Base-by-base conservation (phyloP, 176 grass and related monocot genomes). In the Bromus sterilis region DNA sequence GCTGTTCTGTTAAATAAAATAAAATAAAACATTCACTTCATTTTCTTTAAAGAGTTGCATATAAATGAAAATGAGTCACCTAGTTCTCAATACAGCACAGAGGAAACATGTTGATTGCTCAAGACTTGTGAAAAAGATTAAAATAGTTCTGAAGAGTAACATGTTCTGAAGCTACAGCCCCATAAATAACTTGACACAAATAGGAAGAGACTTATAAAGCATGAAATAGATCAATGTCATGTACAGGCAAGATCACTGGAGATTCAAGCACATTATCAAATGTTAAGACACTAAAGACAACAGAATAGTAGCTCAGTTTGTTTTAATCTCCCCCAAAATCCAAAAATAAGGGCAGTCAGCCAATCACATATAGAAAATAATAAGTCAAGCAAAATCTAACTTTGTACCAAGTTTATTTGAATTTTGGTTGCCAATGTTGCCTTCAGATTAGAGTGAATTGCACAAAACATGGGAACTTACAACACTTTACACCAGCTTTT, bases 361-460 rank as follows among this genome's bases (percentile, higher is more conserved):
- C 20, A 55, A n/a, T 43, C 37, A 65, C 60, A 53, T 34, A 37
- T 24, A 70, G 71, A 77, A 21, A 87, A 78, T 62, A 51, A 21
- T 18, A 81, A 78, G 42, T 56, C 42, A 35, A 73, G 56, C 7
- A 49, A 28, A 56, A 78, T 57, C 56, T 65, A 59, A 30, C 33
- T 83, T 82, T n/a, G 69, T 64, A 78, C 75, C 56, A 83, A 35
- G 66, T 66, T 78, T 34, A 78, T 29, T 64, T 43, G 44, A 64
- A 79, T 41, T 44, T 24, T 41, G 29, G 28, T 80, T 74, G 66
- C 56, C 14, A 78, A 25, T 28, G 7, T 46, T 56, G 4, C 80
- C 55, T 83, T 83, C 7, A 56, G n/a, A n/a, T n/a, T n/a, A n/a
- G n/a, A n/a, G n/a, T n/a, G n/a, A n/a, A n/a, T n/a, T n/a, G n/a